phyloP scores from a whole-genome alignment of 1,284 basidiomycete genomes.

The Ceratobasidium sp. region DNA sequence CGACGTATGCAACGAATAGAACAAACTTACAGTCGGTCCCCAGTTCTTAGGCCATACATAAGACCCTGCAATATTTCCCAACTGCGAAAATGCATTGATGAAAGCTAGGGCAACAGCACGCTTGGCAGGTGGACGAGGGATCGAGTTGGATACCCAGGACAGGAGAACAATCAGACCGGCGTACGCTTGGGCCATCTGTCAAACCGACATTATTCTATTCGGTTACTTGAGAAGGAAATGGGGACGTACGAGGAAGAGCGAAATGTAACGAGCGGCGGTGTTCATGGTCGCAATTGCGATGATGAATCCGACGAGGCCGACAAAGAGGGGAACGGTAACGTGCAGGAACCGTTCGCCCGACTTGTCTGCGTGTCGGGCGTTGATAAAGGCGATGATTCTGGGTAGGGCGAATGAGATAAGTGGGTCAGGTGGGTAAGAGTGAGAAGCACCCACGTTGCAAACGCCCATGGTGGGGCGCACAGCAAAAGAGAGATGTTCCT shows the following conservation, averaged over 20 bases:
- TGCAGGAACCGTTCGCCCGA: conserved; percentile 75
- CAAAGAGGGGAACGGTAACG: conserved; percentile 65
- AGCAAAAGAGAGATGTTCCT: conserved; percentile 71
- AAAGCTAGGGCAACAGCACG: conserved; percentile 80
- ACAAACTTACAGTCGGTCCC: conserved; percentile 27
- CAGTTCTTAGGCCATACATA: conserved; percentile 60
- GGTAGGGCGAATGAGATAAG: conserved; percentile 58
- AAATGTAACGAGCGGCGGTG: conserved; percentile 73
- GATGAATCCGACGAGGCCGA: conserved; percentile 79
- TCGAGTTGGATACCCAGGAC: conserved; percentile 80
- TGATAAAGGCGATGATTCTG: conserved; percentile 48
- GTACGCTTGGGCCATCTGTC: conserved; percentile 75
- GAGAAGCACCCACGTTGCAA: conserved; percentile 66
- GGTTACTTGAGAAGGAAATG: conserved; percentile 22
- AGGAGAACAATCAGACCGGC: conserved; percentile 74
- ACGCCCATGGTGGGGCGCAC: conserved; percentile 82
- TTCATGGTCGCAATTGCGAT: conserved; percentile 80
- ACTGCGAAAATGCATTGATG: conserved; percentile 76
- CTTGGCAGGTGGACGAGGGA: conserved; percentile 76
- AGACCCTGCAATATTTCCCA: conserved; percentile 81
- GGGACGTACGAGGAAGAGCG: conserved; percentile 63
- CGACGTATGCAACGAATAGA: not conserved
- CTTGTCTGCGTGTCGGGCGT: conserved; percentile 74
- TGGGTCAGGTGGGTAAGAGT: not conserved
- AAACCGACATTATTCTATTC: not conserved